phyloP scores from a whole-genome alignment of 495 filamentous ascomycete species.

The Podospora pseudocomata region DNA sequence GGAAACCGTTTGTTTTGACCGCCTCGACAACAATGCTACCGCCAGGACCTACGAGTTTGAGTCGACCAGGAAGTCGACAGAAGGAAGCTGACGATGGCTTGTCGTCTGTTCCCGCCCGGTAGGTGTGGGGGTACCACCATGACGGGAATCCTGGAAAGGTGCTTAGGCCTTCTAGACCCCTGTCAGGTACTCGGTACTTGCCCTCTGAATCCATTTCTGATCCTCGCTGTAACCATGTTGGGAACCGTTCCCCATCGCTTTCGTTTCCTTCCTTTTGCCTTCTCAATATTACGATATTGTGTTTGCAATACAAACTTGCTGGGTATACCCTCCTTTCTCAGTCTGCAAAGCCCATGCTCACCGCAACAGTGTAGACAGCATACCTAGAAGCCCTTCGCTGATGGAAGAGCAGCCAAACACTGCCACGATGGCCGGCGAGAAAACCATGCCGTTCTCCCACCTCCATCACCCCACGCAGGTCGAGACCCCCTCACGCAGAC shows the following conservation, averaged over 20 bases:
- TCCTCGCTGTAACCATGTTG: neutral
- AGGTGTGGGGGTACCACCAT: neutral
- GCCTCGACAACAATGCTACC: neutral
- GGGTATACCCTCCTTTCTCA: neutral
- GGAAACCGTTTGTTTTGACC: neutral
- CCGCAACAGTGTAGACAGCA: neutral
- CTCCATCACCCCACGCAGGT: conserved; percentile 3
- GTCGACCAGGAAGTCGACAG: neutral
- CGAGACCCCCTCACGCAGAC: neutral
- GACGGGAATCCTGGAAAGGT: too few relatives aligned
- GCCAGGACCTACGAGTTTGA: neutral
- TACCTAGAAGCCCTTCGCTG: neutral
- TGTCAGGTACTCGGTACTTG: conserved; percentile 2
- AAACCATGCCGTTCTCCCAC: neutral
- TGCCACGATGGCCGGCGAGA: neutral
- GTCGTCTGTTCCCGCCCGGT: neutral
- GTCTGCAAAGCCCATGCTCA: neutral
- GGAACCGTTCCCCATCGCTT: neutral
- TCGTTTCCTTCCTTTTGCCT: neutral
- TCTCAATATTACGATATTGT: neutral
- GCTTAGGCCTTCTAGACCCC: too few relatives aligned
- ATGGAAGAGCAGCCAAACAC: neutral
- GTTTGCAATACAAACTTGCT: neutral
- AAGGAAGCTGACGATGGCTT: neutral
- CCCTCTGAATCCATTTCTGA: neutral